Evolutionary conservation across 768 basidiomycete species (phyloP), one percentile per base, ranked within the genome.

Genomic region (Boletus rufocinnamomeus): DNA sequence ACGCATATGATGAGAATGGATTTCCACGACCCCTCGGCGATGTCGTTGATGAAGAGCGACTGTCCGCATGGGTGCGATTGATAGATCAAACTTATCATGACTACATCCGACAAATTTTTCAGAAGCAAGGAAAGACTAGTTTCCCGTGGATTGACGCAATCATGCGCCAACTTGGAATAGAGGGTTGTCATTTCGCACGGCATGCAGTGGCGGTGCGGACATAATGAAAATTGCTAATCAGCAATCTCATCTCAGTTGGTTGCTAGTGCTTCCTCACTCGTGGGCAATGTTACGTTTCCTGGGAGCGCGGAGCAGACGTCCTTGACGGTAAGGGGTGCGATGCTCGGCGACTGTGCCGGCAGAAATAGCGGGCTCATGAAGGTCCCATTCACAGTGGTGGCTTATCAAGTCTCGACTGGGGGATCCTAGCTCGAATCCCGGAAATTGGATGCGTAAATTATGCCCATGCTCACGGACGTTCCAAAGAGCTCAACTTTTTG

Each of bases 231-330:
- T 62, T 60, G 58, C 66, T 61, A 58, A 62, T 69, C 58, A 45
- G 46, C 52, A 10, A 61, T 68, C 64, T 58, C 69, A 66, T 63
- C 66, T 70, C 70, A 70, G 68, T 65, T 67, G 61, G 60, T 61
- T 56, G 28, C 50, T 63, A 65, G 57, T 66, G 57, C 63, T 62
- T 60, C 65, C 70, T 63, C 30, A 52, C 53, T 55, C 64, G 62
- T 61, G 64, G 70, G 52, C 66, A 66, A 61, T 66, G 66, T 63
- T 61, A 72, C 65, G 48, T 63, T 54, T 58, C 59, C 57, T 72
- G 58, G 66, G 69, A 63, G 58, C 54, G 49, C 60, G 60, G 63
- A 59, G 59, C 49, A 59, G 57, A 59, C 23, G 52, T 52, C 54
- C 53, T 59, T 62, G 64, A 62, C 43, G 57, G 60, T 55, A 48